Conservation (phyloP, 768 basidiomycete species). For the Leccinum boreale region DNA sequence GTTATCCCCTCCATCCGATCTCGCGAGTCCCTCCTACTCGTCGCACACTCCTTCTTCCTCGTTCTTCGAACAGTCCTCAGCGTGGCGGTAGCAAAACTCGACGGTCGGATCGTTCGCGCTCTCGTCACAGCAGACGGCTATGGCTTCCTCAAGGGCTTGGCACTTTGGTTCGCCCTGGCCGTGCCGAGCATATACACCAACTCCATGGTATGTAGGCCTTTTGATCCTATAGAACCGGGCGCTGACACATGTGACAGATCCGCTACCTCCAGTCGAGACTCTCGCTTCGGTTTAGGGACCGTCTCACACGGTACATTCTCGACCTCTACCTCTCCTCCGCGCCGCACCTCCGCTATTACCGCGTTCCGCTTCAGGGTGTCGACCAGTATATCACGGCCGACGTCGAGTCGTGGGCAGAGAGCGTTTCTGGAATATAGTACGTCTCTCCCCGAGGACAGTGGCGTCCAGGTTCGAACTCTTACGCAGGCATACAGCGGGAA, state of each 20-base stretch:
- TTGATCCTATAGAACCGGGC: background rate
- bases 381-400: constrained; percentile 95
- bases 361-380: constrained; percentile 63
- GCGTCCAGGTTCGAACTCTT: background rate
- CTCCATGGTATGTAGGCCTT: constrained; percentile 62
- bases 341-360: constrained; percentile 70
- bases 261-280: constrained; percentile 80
- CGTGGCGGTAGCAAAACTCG: constrained; percentile 82
- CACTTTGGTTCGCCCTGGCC: constrained; percentile 85
- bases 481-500: constrained; percentile 62
- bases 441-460: constrained; percentile 30
- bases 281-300: constrained; percentile 76
- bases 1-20: constrained; percentile 60
- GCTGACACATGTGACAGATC: background rate
- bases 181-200: constrained; percentile 96
- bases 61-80: constrained; percentile 84
- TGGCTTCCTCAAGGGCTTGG: constrained; percentile 80
- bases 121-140: constrained; percentile 83
- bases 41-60: constrained; percentile 81
- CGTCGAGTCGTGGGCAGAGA: constrained; percentile 84
- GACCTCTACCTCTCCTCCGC: constrained; percentile 84
- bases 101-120: constrained; percentile 86
- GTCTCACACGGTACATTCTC: constrained; percentile 86
- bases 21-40: constrained; percentile 71
- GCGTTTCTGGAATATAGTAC: constrained; percentile 83